Evolutionary conservation across 805 yeast species (phyloP), one percentile per base, ranked within the genome.

Genomic region (Candida andamanensis): DNA sequence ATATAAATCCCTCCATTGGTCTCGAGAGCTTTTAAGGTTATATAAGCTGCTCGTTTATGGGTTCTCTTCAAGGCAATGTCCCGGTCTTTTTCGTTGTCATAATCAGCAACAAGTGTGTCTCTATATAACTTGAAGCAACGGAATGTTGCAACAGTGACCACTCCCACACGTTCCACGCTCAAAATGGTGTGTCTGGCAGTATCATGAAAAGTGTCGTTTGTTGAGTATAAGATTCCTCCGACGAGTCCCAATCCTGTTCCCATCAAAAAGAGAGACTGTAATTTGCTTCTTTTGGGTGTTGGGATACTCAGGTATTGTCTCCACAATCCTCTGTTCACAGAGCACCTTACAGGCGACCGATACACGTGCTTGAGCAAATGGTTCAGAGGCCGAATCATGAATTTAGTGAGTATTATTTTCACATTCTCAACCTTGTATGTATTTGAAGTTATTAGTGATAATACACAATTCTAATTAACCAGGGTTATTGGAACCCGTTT

Each of bases 1-100:
- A 92, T 92, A 55, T 80, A 92, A 6, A 92, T 71, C 1, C 98
- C 98, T 12, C 95, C 97, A 50, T 92, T 92, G 18, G 64, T 66
- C 50, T 85, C 87, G 21, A 92, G 59, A 0, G 97, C 96, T 26
- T 63, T 58, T 35, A 85, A 64, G 0, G 98, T 85, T 33, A 87
- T 77, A 8, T 63, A 50, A 0, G 98, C 97, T 29, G 95, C 87
- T 35, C 63, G 63, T 36, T 63, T 54, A 52, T 92, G 97, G 26
- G 95, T 83, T 24, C 66, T 56, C 5, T 72, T 56, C 30, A 90
- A 56, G 1, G 80, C 90, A 4, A 49, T 43, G 2, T 54, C 45
- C 28, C 80, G 69, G 4, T 73, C 78, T 6, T 59, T 57, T 2
- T 52, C 56, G 8, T 60, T 46, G 2, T 50, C 62, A 36, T 67